These are phyloP conservation scores for Hyphopichia wangnamkhiaoensis DNA, from an alignment of 1,139 yeast species.

Conservation along the genomic window DNA sequence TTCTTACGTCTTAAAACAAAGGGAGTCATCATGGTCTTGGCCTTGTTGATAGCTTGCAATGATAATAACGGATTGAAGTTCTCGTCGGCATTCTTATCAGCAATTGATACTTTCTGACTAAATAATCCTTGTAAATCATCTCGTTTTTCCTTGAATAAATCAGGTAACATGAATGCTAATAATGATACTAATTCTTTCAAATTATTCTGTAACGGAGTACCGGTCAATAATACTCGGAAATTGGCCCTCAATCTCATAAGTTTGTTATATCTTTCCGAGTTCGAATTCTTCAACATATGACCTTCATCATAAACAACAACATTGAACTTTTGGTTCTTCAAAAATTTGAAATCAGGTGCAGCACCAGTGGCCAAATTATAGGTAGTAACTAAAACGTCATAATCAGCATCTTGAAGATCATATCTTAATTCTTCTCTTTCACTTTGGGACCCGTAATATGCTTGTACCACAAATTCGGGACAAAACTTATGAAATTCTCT, in stretches of 20 bases:
- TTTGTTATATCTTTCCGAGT: conserved; percentile 82
- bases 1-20: conserved; percentile 90
- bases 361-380: conserved; percentile 89
- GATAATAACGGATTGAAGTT: conserved; percentile 80
- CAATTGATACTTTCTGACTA: conserved; percentile 77
- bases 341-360: conserved; percentile 75
- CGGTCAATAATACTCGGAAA: conserved; percentile 84
- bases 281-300: conserved; percentile 89
- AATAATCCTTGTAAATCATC: conserved; percentile 82
- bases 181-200: conserved; percentile 86
- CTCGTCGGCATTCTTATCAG: conserved; percentile 32
- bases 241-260: conserved; percentile 80
- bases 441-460: conserved; percentile 84
- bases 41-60: conserved; percentile 86
- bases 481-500: conserved; percentile 91
- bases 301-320: conserved; percentile 97
- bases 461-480: conserved; percentile 79
- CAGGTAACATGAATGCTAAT: conserved; percentile 86
- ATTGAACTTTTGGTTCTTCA: conserved; percentile 74
- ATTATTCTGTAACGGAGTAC: conserved; percentile 96
- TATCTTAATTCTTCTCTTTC: conserved; percentile 87
- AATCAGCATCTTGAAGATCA: conserved; percentile 60
- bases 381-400: conserved; percentile 91
- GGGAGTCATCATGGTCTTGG: conserved; percentile 98
- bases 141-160: conserved; percentile 74